phyloP scores from a whole-genome alignment of 805 yeast species.

The Soucietia sequanensis region DNA sequence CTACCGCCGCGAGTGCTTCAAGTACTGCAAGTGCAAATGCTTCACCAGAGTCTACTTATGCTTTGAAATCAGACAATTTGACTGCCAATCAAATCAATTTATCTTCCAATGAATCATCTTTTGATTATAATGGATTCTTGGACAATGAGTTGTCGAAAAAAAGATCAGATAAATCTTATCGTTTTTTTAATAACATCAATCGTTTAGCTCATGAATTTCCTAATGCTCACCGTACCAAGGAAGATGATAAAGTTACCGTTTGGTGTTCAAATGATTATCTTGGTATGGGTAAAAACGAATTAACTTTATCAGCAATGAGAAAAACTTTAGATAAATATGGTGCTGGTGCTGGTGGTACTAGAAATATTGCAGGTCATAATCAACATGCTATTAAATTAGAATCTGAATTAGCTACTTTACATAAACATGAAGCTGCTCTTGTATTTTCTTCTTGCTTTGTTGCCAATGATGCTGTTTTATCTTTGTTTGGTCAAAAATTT shows the following conservation, averaged over 20 bases:
- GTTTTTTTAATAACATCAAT: constrained; percentile 96
- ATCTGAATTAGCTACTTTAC: constrained; percentile 82
- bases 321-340: constrained; percentile 84
- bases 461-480: constrained; percentile 92
- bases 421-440: constrained; percentile 91
- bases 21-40: constrained; percentile 32
- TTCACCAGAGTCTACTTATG: constrained; percentile 29
- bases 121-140: constrained; percentile 73
- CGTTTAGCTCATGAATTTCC: constrained; percentile 94
- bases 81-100: constrained; percentile 20
- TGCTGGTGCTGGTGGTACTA: constrained; percentile 98
- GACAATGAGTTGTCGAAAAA: constrained; percentile 67
- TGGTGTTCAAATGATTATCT: constrained; percentile 99
- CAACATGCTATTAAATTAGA: constrained; percentile 85
- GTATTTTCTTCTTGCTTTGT: constrained; percentile 96
- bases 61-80: constrained; percentile 28
- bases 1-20: constrained; percentile 44
- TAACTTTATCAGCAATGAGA: constrained; percentile 75
- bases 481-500: constrained; percentile 86
- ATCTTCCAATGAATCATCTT: constrained; percentile 50
- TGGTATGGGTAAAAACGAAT: constrained; percentile 85
- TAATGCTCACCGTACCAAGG: constrained; percentile 75
- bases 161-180: constrained; percentile 85
- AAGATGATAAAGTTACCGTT: constrained; percentile 86
- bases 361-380: constrained; percentile 98